Conservation (phyloP, 2,329 filamentous ascomycete genomes). For the Daldinia sp. region DNA sequence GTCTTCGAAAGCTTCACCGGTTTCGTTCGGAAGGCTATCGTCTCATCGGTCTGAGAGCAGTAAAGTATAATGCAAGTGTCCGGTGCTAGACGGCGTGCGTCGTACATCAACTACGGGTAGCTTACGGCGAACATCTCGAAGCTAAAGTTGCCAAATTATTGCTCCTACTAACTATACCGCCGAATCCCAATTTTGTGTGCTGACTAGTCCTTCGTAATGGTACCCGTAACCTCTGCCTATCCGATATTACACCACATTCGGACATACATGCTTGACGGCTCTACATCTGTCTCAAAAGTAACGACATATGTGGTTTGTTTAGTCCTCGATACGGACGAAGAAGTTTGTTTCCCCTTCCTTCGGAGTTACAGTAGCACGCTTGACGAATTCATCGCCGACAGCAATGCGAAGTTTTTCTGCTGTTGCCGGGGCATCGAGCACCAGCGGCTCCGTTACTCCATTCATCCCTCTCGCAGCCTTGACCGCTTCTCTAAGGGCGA, state of each 20-base stretch:
- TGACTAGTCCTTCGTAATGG: not conserved
- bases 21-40: slow-evolving; percentile 59
- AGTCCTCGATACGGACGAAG: slow-evolving; percentile 41
- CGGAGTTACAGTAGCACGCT: slow-evolving; percentile 42
- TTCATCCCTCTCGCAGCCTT: slow-evolving; percentile 58
- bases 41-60: not conserved
- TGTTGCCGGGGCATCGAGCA: slow-evolving; percentile 58
- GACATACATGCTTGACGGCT: not conserved
- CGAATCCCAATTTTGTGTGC: not conserved
- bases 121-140: not conserved
- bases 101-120: not conserved
- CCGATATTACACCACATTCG: not conserved
- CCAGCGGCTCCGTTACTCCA: slow-evolving; percentile 53
- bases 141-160: not conserved
- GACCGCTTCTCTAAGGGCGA: slow-evolving; percentile 62
- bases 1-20: slow-evolving; percentile 90
- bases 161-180: not conserved
- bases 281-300: not conserved
- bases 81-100: not conserved
- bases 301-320: not conserved
- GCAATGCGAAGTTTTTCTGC: slow-evolving; percentile 57
- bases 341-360: slow-evolving; percentile 45
- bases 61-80: not conserved
- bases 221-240: not conserved
- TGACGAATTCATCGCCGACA: slow-evolving; percentile 46